A percentile compares a stretch with the other conserved stretches of the same genome.
Evolutionary conservation across 208 protist genomes (phyloP).

Genomic region (Trypanosoma conorhini): DNA sequence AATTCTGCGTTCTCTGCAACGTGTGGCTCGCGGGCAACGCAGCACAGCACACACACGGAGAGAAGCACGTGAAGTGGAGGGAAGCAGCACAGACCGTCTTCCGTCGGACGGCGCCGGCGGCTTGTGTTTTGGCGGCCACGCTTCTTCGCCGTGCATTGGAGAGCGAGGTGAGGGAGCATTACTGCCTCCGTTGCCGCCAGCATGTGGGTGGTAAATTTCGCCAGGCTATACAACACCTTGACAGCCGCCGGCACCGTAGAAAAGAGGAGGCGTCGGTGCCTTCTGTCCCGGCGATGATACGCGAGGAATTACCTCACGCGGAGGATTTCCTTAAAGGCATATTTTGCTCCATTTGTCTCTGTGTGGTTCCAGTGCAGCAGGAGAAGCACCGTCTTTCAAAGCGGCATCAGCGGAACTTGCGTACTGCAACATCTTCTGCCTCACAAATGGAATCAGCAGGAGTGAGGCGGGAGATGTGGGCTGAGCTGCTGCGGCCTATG

Average conservation of each 20-base stretch:
- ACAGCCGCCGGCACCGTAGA: background rate
- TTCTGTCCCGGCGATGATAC: background rate
- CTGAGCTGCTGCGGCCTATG: slow-evolving; percentile 1
- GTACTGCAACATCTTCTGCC: background rate
- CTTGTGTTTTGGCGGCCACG: slow-evolving; percentile 7
- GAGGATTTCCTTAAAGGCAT: slow-evolving; percentile 2
- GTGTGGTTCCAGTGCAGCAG: slow-evolving; percentile 8
- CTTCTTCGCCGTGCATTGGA: slow-evolving; percentile 8
- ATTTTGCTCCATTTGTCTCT: slow-evolving; percentile 15
- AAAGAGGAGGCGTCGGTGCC: background rate
- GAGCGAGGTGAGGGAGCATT: background rate
- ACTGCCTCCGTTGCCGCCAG: slow-evolving; percentile 3
- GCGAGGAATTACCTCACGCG: background rate
- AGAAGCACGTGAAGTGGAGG: slow-evolving; percentile 2
- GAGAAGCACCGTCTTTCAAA: slow-evolving; percentile 13
- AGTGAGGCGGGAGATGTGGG: slow-evolving; percentile 1
- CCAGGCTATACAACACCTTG: slow-evolving; percentile 8
- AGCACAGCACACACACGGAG: slow-evolving; percentile 5
- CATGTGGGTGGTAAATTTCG: slow-evolving; percentile 12
- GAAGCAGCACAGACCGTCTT: slow-evolving; percentile 1
- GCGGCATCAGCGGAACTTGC: slow-evolving; percentile 14
- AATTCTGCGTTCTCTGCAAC: slow-evolving; percentile 24
- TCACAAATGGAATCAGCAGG: background rate
- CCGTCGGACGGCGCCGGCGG: slow-evolving; percentile 7
- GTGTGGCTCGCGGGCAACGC: slow-evolving; percentile 13